Evolutionary conservation across 352 stramenopile genomes (phyloP).

Genomic region (Globisporangium polare): DNA sequence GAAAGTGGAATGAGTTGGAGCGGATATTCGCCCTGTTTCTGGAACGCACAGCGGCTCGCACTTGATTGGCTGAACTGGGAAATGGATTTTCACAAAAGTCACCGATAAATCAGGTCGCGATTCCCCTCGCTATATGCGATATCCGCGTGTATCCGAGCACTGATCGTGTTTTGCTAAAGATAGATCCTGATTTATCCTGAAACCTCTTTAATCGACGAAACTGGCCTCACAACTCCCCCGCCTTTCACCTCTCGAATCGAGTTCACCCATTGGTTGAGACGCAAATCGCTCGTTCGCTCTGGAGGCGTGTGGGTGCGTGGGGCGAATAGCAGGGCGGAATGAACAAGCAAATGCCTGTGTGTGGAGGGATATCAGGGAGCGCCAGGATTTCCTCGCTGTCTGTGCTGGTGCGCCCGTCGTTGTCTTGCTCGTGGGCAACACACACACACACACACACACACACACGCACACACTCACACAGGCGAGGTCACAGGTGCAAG

Average conservation of each 20-base stretch:
- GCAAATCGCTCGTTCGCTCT: not conserved
- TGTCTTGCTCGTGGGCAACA: too few species aligned
- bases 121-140: not conserved
- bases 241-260: not conserved
- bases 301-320: too few species aligned
- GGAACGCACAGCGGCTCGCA: not conserved
- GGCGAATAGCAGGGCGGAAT: not conserved
- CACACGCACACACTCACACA: too few species aligned
- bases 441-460: too few species aligned
- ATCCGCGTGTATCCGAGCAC: too few species aligned
- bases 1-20: too few species aligned
- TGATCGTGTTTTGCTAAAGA: not conserved
- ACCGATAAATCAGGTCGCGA: not conserved
- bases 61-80: too few species aligned
- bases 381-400: not conserved
- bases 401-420: too few species aligned
- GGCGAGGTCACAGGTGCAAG: too few species aligned
- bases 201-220: not conserved
- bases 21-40: not conserved
- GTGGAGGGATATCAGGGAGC: not conserved
- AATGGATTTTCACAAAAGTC: not conserved
- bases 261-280: not conserved
- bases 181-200: not conserved
- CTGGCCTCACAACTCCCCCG: not conserved
- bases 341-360: not conserved